Conservation (phyloP, 1,139 yeast species). For the Diutina neorugosa region DNA sequence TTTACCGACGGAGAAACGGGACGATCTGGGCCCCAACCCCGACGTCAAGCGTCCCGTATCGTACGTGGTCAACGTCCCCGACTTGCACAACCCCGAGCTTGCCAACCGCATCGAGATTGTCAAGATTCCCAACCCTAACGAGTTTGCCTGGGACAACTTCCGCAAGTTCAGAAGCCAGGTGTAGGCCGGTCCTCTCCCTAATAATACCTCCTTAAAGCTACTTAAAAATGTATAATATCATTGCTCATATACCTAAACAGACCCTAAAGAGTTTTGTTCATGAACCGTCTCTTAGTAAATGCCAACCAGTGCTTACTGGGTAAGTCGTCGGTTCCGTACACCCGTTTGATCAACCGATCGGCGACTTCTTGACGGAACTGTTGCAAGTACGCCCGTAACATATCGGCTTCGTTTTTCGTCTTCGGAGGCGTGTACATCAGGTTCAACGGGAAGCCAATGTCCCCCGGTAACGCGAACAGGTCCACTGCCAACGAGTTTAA, state of each 20-base stretch:
- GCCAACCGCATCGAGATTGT: constrained; percentile 29
- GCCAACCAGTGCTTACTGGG: constrained; percentile 92
- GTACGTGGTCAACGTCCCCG: constrained; percentile 21
- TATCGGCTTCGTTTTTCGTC: constrained; percentile 64
- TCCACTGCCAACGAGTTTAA: constrained; percentile 82
- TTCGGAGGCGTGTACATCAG: constrained; percentile 69
- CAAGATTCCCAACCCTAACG: constrained; percentile 33
- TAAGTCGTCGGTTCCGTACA: constrained; percentile 37
- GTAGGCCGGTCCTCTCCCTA: not conserved
- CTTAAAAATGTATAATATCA: not conserved
- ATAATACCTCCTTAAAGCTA: too few species aligned
- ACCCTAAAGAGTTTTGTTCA: constrained; percentile 52
- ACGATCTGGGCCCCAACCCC: constrained; percentile 11
- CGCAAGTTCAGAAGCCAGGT: not conserved
- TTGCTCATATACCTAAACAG: not conserved
- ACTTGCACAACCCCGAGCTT: constrained; percentile 20
- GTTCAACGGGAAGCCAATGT: constrained; percentile 85
- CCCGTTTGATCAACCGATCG: constrained; percentile 59
- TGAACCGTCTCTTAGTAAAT: constrained; percentile 85
- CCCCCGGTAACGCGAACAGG: constrained; percentile 88
- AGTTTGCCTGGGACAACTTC: constrained; percentile 34
- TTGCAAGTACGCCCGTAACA: constrained; percentile 66
- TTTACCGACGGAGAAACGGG: constrained; percentile 25
- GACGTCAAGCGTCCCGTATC: constrained; percentile 25
- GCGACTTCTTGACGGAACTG: constrained; percentile 96